Conservation (phyloP, 371 early-diverging fungal genomes). For the Mucor racemosus region DNA sequence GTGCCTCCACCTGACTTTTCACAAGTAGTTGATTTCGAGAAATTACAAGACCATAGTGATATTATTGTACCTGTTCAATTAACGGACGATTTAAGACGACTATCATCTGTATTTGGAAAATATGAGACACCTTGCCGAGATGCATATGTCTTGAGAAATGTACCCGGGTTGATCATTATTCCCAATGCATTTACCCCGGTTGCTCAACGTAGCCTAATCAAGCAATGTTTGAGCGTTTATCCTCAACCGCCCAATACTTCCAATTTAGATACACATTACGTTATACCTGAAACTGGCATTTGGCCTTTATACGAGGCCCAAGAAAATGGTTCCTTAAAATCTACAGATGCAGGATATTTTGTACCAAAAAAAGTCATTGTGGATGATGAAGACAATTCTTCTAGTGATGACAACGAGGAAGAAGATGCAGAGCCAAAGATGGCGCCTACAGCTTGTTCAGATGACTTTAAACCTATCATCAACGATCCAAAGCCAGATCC, state of each 20-base stretch:
- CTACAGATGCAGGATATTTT: slow-evolving; percentile 31
- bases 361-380: slow-evolving; percentile 20
- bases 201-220: slow-evolving; percentile 69
- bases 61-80: slow-evolving; percentile 38
- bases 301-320: slow-evolving; percentile 62
- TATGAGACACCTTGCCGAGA: slow-evolving; percentile 11
- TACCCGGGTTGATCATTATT: slow-evolving; percentile 66
- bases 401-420: slow-evolving; percentile 8
- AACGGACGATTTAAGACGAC: slow-evolving; percentile 18
- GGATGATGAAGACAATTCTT: slow-evolving; percentile 9
- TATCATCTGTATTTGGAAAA: slow-evolving; percentile 31
- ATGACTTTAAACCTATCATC: slow-evolving; percentile 27
- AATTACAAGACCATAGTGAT: slow-evolving; percentile 22
- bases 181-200: slow-evolving; percentile 70
- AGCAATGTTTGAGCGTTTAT: slow-evolving; percentile 68
- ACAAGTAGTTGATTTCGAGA: slow-evolving; percentile 60
- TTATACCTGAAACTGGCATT: slow-evolving; percentile 67
- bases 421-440: not conserved
- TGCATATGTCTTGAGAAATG: slow-evolving; percentile 25
- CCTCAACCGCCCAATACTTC: slow-evolving; percentile 76
- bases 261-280: slow-evolving; percentile 86
- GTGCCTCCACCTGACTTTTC: slow-evolving; percentile 61
- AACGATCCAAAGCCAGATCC: slow-evolving; percentile 31
- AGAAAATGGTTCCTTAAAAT: slow-evolving; percentile 22
- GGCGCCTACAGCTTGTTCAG: slow-evolving; percentile 30